phyloP scores from a whole-genome alignment of 1,284 basidiomycete genomes.

The Caloboletus inedulis region DNA sequence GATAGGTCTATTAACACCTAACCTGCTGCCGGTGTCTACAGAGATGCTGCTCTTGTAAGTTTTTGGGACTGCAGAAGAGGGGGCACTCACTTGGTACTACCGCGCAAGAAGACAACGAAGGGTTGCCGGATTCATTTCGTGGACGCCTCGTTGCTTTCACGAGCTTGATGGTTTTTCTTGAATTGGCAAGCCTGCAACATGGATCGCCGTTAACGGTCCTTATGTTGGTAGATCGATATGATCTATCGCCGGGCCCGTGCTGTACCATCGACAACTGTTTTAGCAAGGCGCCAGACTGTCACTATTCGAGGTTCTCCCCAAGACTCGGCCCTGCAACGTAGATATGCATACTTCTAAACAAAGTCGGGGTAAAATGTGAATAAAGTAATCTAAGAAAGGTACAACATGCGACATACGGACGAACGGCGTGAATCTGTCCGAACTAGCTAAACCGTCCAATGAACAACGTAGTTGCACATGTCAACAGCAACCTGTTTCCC shows the following conservation, averaged over 20 bases:
- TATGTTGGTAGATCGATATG: conserved; percentile 17
- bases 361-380: neutral
- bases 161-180: conserved; percentile 16
- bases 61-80: neutral
- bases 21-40: neutral
- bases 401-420: neutral
- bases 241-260: conserved; percentile 12
- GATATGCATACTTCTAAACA: neutral
- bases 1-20: conserved; percentile 11
- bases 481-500: conserved; percentile 1
- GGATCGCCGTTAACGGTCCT: conserved; percentile 2
- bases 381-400: neutral
- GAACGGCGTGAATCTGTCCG: neutral
- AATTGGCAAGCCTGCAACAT: conserved; percentile 25
- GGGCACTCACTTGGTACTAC: conserved; percentile 8
- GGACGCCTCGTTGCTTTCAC: conserved; percentile 26
- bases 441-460: neutral
- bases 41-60: neutral
- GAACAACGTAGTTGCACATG: neutral
- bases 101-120: conserved; percentile 4
- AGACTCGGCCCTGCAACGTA: neutral
- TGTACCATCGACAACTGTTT: conserved; percentile 8
- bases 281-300: neutral
- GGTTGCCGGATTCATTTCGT: conserved; percentile 10
- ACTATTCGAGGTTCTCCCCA: neutral